Base-by-base conservation (phyloP, 2,329 filamentous ascomycete genomes). In the Teratosphaeria nubilosa region DNA sequence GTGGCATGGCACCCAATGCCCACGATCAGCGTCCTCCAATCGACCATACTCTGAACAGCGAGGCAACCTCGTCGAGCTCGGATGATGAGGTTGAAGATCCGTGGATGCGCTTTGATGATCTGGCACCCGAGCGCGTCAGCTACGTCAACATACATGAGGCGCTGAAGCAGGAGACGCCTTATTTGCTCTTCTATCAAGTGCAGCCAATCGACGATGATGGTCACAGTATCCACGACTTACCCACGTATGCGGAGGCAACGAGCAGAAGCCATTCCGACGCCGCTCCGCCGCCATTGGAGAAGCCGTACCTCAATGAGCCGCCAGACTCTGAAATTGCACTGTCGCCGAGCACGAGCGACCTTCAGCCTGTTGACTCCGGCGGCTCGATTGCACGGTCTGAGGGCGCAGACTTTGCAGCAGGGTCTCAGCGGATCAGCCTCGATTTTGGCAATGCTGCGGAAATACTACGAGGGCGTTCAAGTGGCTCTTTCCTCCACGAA, bases 101-200 rank as follows among this genome's bases (percentile, higher is more conserved):
- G 62, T 99, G 94, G 94, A 85, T 96, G 70, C 87, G 86, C 41
- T 96, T 96, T 66, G 94, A 99, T 69, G 94, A 99, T 70, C 77
- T 97, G n/a, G 76, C 83, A 0, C 77, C 82, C 37, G 80, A 85
- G 58, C 83, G 92, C 27, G 87, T 97, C 2, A 80, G 80, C 0
- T 80, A 87, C 57, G 85, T 96, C 54, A 84, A 95, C 66, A 87
- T 96, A 62, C 86, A 88, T 61, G 76, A 86, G 64, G 86, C 89
- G 0, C 75, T 97, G 54, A 86, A 84, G 64, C 82, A 87, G n/a
- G 91, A 96, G 71, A 95, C 90, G 71, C 92, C 94, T 0, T 97
- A 97, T 70, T 81, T 97, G 6, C 78, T 99, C 0, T 97, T 97
- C 73, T 99, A 96, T 69, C 92, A 96, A 72, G 89, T 97, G 48